Base-by-base conservation (phyloP, 2,329 filamentous ascomycete genomes). In the Curvularia eragrostidis region DNA sequence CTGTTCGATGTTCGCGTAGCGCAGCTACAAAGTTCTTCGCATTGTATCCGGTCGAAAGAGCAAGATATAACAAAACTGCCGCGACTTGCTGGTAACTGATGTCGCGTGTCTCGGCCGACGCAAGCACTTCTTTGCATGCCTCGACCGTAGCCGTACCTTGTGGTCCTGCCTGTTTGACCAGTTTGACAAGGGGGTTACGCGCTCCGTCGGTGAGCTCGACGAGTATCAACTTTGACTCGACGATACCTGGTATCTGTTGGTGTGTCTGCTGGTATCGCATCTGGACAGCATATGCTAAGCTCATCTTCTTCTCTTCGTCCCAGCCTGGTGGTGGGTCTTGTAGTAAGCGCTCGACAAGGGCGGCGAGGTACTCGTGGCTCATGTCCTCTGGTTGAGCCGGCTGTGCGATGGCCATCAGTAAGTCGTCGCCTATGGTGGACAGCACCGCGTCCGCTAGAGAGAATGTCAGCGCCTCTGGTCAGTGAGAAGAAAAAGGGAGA, bases 321-420 rank as follows among this genome's bases (percentile, higher is more conserved):
- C 96, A 96, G 75, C 89, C 92, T 24, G 90, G 91, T 28, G 93
- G 92, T 50, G 93, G 92, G 67, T 93, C 89, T 76, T 95, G 89
- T 53, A 96, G 88, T 68, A 96, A 90, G 66, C 91, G 90, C 75
- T 97, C 91, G 76, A 97, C 83, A 57, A 96, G 89, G 58, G 89
- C 81, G 48, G 91, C 90, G 59, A 97, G 84, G 72, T 95, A 92
- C 41, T 85, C 79, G 28, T 89, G 82, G 10, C 82, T 83, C 52
- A 93, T 77, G 59, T 91, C 88, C 63, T 88, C 84, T 68, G 90
- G 87, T 39, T 86, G 84, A 50, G 85, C 83, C 21, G 73, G 70
- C 43, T 85, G 85, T 32, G 90, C 88, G 54, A 97, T 83, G 63
- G 89, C 88, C 70, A 92, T 87, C 50, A 96, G 81, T 74, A 97